A percentile compares a stretch with the other conserved stretches of the same genome.
Conservation (phyloP, 2,329 filamentous ascomycete genomes). For the Cercospora brassicicola region DNA sequence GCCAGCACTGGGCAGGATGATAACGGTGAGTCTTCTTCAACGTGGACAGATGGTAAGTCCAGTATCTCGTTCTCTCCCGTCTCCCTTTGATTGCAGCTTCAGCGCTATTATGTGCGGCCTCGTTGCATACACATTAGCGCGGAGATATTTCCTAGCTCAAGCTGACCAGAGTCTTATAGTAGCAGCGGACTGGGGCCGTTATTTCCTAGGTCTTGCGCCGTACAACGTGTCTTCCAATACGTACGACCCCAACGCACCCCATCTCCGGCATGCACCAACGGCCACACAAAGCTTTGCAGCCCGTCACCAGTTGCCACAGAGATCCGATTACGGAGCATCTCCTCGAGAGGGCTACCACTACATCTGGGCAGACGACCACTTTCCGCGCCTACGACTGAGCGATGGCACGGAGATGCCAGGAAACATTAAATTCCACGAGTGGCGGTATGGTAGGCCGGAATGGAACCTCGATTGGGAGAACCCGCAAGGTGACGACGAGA, state of each 20-base stretch:
- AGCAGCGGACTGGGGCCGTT: slow-evolving; percentile 32
- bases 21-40: background rate
- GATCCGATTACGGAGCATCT: slow-evolving; percentile 33
- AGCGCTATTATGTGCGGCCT: background rate
- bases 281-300: background rate
- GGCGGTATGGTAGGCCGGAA: slow-evolving; percentile 37
- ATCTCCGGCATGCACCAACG: slow-evolving; percentile 11
- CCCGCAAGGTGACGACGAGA: background rate
- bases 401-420: slow-evolving; percentile 52
- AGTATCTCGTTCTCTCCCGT: background rate
- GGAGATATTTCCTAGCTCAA: background rate
- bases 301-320: slow-evolving; percentile 24
- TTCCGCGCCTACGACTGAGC: slow-evolving; percentile 48
- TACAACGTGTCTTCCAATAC: slow-evolving; percentile 26
- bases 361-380: slow-evolving; percentile 45
- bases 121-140: background rate
- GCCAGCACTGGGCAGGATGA: background rate
- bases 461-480: slow-evolving; percentile 33
- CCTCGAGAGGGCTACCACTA: slow-evolving; percentile 41
- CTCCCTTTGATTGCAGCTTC: background rate
- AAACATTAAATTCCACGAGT: slow-evolving; percentile 41
- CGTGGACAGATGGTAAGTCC: slow-evolving; percentile 17
- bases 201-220: slow-evolving; percentile 35
- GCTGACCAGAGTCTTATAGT: background rate
- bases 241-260: slow-evolving; percentile 21